Evolutionary conservation across 768 basidiomycete species (phyloP).

Genomic region (Suillus ampliporus): DNA sequence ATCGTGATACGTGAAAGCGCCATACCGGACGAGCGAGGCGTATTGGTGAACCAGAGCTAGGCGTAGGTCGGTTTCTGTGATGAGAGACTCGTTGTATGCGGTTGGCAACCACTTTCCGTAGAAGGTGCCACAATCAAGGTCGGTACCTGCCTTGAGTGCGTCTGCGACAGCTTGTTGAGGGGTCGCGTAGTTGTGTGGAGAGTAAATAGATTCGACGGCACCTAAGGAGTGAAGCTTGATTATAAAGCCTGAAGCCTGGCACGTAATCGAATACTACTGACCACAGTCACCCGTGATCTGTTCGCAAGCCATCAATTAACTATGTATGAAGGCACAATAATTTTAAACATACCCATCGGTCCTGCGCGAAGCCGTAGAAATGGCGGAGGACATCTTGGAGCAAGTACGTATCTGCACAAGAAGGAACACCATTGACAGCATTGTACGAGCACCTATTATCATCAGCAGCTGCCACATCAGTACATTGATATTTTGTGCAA

Average conservation of each 20-base stretch:
- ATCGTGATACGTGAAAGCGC: not conserved
- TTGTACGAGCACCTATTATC: constrained; percentile 56
- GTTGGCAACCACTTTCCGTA: constrained; percentile 50
- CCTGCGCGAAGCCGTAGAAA: constrained; percentile 55
- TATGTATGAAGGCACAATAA: not conserved
- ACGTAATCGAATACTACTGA: constrained; percentile 27
- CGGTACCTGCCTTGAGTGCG: constrained; percentile 57
- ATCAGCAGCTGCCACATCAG: too few relatives aligned
- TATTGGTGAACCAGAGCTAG: constrained; percentile 52
- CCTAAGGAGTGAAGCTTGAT: constrained; percentile 19
- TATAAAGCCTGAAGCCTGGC: too few relatives aligned
- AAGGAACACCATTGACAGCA: constrained; percentile 62
- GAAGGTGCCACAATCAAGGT: constrained; percentile 58
- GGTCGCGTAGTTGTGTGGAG: constrained; percentile 53
- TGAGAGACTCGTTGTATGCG: constrained; percentile 53
- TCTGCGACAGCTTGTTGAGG: constrained; percentile 54
- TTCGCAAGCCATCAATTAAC: not conserved
- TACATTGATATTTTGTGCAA: not conserved
- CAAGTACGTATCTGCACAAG: constrained; percentile 58
- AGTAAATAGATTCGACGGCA: constrained; percentile 46
- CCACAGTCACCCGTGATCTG: constrained; percentile 57
- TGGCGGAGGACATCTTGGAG: constrained; percentile 58
- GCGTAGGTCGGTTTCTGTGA: constrained; percentile 50
- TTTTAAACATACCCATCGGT: constrained; percentile 49
- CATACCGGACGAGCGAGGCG: constrained; percentile 58